phyloP scores from a whole-genome alignment of 306 rosid genomes.

The Vicia sativa region DNA sequence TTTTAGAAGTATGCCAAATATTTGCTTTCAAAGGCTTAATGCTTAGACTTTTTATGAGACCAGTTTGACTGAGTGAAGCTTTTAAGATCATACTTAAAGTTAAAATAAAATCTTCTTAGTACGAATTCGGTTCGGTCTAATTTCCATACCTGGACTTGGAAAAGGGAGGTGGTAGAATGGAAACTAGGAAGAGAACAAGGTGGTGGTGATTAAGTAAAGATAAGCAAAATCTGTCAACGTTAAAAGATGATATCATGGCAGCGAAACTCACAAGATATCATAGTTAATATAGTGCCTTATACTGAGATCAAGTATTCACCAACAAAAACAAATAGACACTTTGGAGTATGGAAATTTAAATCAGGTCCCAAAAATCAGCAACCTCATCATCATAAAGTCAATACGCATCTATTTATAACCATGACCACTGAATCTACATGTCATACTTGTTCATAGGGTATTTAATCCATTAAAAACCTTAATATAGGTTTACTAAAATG shows the following conservation, averaged over 20 bases:
- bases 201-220: no score
- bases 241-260: not conserved
- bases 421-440: slow-evolving; percentile 44
- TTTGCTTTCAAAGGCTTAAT: no score
- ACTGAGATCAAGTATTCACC: not conserved
- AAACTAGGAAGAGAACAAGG: no score
- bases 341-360: not conserved
- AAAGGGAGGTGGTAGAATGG: no score
- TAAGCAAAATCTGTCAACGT: not conserved
- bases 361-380: not conserved
- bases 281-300: no score
- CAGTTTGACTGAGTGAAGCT: no score
- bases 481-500: slow-evolving; percentile 39
- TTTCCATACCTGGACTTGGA: no score
- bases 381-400: not conserved
- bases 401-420: slow-evolving; percentile 32
- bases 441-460: slow-evolving; percentile 41
- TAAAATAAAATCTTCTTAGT: no score
- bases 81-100: no score
- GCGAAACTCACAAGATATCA: not conserved
- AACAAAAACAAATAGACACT: not conserved
- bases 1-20: no score
- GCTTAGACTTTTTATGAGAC: no score
- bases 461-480: slow-evolving; percentile 44
- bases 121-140: no score